Conservation (phyloP, 495 filamentous ascomycete species). For the Penicillium mononematosum region DNA sequence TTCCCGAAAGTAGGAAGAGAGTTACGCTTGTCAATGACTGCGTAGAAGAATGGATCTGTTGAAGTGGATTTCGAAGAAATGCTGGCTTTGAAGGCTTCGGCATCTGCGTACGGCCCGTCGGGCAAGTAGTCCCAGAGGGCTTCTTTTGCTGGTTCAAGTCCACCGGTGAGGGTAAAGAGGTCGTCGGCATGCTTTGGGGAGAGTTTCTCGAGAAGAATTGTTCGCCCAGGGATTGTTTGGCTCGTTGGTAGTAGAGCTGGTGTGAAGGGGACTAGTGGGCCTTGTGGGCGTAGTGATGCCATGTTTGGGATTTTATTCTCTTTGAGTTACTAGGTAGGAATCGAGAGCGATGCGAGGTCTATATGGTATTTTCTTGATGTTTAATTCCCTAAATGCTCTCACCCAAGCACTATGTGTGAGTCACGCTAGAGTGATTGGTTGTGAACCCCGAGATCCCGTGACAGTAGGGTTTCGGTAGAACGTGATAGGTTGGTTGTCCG, state of each 20-base stretch:
- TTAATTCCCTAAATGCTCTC: neutral
- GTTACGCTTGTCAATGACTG: conserved; percentile 36
- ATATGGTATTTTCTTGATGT: neutral
- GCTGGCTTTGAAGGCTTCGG: conserved; percentile 30
- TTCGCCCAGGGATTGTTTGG: conserved; percentile 30
- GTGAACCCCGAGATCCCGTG: conserved; percentile 5
- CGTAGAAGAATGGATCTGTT: conserved; percentile 40
- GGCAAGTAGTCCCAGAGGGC: conserved; percentile 51
- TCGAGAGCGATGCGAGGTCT: neutral
- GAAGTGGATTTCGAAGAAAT: conserved; percentile 29
- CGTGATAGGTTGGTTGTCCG: conserved; percentile 1
- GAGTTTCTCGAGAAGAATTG: conserved; percentile 41
- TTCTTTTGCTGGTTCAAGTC: conserved; percentile 23
- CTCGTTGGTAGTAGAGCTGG: conserved; percentile 24
- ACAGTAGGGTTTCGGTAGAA: neutral
- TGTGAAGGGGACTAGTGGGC: conserved; percentile 20
- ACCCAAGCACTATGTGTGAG: neutral
- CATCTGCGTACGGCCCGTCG: conserved; percentile 38
- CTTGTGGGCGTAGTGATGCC: conserved; percentile 20
- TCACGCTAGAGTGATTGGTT: conserved; percentile 5
- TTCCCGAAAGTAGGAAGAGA: conserved; percentile 12
- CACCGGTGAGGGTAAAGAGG: conserved; percentile 41
- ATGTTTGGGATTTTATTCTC: neutral
- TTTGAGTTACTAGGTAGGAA: neutral
- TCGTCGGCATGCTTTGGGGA: conserved; percentile 34